Evolutionary conservation across 2,329 filamentous ascomycete genomes (phyloP), one percentile per base, ranked within the genome.

Genomic region (Cryphonectria naterciae): DNA sequence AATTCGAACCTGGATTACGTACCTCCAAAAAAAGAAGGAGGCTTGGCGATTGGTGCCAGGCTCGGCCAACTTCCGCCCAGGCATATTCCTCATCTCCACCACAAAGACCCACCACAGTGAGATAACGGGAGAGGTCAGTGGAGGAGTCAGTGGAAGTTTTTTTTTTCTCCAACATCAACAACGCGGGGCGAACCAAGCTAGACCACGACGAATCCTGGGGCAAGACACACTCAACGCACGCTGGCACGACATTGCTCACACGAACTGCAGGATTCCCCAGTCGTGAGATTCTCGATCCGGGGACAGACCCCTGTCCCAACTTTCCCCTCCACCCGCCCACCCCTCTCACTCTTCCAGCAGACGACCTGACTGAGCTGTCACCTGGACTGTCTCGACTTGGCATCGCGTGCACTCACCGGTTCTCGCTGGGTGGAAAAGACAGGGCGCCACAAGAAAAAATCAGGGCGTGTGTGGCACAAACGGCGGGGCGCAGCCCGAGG

Each of bases 41-140:
- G 15, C 52, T 25, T 54, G 52, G 52, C 52, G 7, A 28, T 10
- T 54, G 19, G 8, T 70, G 43, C 58, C 37, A 49, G 56, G 61
- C 25, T 70, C 68, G 70, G 70, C 41, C 70, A 70, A 66, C 41
- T 62, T 70, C 70, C 68, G 68, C 60, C 17, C 49, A 37, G 10
- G 46, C 46, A 49, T 49, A 49, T n/a, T 41, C 35, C 41, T 41
- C 37, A 41, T 61, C 19, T 63, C 68, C 70, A 69, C 68, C 39
- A 8, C 43, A n/a, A 49, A 41, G 69, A 37, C 43, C 60, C 43
- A 68, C 64, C 41, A 25, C 60, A 43, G 65, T 68, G 68, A 70
- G 70, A 72, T 72, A 70, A 70, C 65, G 61, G 62, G 68, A 54
- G 56, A 67, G 60, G 61, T 49, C 68, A 56, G 46, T 70, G 71